Percentiles rank a stretch among this genome's conserved stretches.
These are phyloP conservation scores for Paramecium primaurelia DNA, from an alignment of 73 alveolate genomes.

Conservation along the genomic window DNA sequence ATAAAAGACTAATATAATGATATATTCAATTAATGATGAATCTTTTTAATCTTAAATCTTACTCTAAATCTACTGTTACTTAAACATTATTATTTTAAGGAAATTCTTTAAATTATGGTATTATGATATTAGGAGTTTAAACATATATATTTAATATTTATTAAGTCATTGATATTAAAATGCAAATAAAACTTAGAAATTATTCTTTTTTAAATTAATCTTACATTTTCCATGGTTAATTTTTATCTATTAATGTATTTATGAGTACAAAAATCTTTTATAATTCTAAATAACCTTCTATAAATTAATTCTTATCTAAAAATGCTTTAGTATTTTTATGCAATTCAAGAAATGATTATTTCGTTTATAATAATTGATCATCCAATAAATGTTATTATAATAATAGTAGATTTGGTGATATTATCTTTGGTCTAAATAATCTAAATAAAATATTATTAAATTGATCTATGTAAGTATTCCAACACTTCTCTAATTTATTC, in stretches of 20 bases:
- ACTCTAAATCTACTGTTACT: not conserved
- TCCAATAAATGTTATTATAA: not conserved
- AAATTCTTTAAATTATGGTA: not conserved
- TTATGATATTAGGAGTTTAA: not conserved
- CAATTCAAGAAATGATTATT: not conserved
- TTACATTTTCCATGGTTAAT: not conserved
- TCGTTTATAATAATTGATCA: not conserved
- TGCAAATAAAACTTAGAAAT: not conserved
- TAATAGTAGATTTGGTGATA: not conserved
- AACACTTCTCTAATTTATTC: slow-evolving; percentile 23
- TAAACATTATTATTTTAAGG: not conserved
- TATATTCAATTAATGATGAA: not conserved
- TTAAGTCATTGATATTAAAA: not conserved
- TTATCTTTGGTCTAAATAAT: not conserved
- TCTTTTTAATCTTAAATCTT: not conserved
- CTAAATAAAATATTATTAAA: slow-evolving; percentile 24
- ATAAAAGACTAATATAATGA: slow-evolving; percentile 26
- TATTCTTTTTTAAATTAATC: not conserved
- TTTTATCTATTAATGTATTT: not conserved
- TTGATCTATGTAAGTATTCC: slow-evolving; percentile 35
- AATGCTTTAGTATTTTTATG: not conserved
- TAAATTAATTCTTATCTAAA: not conserved
- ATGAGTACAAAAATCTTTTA: not conserved
- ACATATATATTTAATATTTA: not conserved
- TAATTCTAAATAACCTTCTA: not conserved